phyloP scores from a whole-genome alignment of 1,284 basidiomycete genomes.

The Cystobasidium slooffiae region DNA sequence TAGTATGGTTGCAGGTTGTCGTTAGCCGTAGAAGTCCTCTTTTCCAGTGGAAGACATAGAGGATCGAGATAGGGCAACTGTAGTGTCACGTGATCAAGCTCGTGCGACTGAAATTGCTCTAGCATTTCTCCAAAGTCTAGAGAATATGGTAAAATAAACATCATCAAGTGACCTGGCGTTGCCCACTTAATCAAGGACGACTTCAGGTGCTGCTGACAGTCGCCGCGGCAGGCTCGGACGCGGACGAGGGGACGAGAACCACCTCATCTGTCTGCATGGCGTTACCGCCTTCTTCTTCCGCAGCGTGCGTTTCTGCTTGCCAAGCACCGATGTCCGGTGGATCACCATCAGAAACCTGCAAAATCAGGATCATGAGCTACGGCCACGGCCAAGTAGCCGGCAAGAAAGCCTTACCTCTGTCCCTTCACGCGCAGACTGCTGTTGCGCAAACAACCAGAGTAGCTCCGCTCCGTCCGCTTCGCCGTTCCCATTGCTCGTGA shows the following conservation, averaged over 20 bases:
- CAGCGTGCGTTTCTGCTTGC: slow-evolving; percentile 18
- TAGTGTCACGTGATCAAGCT: too few species aligned
- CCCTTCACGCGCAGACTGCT: slow-evolving; percentile 27
- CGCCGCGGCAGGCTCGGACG: not conserved
- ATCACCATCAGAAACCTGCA: slow-evolving; percentile 41
- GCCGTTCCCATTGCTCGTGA: not conserved
- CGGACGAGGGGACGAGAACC: too few species aligned
- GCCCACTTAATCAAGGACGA: too few species aligned
- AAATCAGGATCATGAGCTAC: not conserved
- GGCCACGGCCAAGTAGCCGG: not conserved
- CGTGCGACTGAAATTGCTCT: too few species aligned
- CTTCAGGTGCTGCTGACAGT: too few species aligned
- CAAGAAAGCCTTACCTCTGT: slow-evolving; percentile 19
- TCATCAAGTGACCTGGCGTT: too few species aligned
- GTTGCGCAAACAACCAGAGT: not conserved
- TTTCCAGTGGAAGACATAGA: too few species aligned
- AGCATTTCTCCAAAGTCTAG: too few species aligned
- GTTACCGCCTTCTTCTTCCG: not conserved
- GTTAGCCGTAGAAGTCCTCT: too few species aligned
- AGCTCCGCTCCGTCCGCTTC: slow-evolving; percentile 7
- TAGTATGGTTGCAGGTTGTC: too few species aligned
- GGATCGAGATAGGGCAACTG: too few species aligned
- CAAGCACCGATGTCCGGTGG: slow-evolving; percentile 35
- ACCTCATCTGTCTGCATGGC: not conserved
- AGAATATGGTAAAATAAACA: too few species aligned